A percentile compares a stretch with the other conserved stretches of the same genome.
These are phyloP conservation scores for Candida oleophila DNA, from an alignment of 805 yeast genomes.

Conservation along the genomic window DNA sequence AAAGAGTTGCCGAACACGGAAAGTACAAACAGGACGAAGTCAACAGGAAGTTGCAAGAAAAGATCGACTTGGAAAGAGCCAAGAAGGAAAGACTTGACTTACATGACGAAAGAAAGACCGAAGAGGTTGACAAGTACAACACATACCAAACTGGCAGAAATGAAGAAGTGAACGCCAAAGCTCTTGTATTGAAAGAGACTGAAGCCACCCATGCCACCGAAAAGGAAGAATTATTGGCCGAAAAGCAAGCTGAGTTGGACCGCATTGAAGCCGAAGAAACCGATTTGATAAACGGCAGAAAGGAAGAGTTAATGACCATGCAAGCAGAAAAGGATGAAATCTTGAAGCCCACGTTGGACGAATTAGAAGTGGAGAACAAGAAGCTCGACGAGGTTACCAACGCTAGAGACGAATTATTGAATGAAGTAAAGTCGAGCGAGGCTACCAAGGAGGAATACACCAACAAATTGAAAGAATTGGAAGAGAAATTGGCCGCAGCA, in stretches of 20 bases:
- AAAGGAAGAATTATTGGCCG: slow-evolving; percentile 42
- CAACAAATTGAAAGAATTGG: slow-evolving; percentile 42
- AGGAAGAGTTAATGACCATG: slow-evolving; percentile 45
- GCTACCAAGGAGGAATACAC: slow-evolving; percentile 45
- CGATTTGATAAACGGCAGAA: slow-evolving; percentile 44
- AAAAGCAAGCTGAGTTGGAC: slow-evolving; percentile 48
- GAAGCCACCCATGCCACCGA: slow-evolving; percentile 38
- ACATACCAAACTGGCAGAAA: slow-evolving; percentile 30
- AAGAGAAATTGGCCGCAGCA: slow-evolving; percentile 43
- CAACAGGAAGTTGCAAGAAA: slow-evolving; percentile 30
- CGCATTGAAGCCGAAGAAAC: slow-evolving; percentile 43
- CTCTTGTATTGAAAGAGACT: slow-evolving; percentile 30
- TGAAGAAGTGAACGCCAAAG: slow-evolving; percentile 28
- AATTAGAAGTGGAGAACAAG: slow-evolving; percentile 47
- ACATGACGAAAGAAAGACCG: slow-evolving; percentile 30
- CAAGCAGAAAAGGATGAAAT: slow-evolving; percentile 54
- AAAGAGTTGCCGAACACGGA: slow-evolving; percentile 30
- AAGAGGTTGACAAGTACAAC: slow-evolving; percentile 26
- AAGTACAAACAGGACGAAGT: slow-evolving; percentile 28
- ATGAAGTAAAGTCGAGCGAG: slow-evolving; percentile 46
- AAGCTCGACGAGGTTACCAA: slow-evolving; percentile 50
- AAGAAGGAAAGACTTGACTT: slow-evolving; percentile 31
- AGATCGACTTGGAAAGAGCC: slow-evolving; percentile 34
- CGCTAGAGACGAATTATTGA: slow-evolving; percentile 46
- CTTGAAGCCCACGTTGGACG: slow-evolving; percentile 54